These are phyloP conservation scores for Erythrobasidium hasegawianum DNA, from an alignment of 1,284 basidiomycete species.

Conservation along the genomic window DNA sequence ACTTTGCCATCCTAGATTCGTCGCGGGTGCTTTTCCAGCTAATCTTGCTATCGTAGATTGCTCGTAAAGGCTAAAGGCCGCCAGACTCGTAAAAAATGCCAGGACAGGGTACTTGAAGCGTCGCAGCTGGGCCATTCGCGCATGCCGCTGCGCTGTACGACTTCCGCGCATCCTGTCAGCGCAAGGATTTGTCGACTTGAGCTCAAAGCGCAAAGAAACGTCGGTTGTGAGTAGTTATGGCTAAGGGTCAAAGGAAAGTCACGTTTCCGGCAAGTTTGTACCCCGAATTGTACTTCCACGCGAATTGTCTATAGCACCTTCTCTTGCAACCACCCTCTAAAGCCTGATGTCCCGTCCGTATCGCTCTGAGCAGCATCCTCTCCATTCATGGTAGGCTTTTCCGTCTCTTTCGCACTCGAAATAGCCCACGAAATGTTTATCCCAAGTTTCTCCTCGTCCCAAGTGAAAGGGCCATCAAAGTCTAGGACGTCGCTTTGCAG, in stretches of 20 bases:
- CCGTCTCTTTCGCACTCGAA: slow-evolving; percentile 32
- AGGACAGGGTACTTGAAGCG: slow-evolving; percentile 9
- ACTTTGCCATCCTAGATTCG: slow-evolving; percentile 33
- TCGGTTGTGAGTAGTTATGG: too few relatives aligned
- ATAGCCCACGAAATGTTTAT: slow-evolving; percentile 38
- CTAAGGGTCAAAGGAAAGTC: too few relatives aligned
- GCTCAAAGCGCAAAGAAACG: too few relatives aligned
- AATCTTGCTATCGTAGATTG: slow-evolving; percentile 14
- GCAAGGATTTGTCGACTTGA: too few relatives aligned
- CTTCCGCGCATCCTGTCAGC: not conserved
- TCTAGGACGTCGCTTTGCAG: slow-evolving; percentile 39
- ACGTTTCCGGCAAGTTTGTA: too few relatives aligned
- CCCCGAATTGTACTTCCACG: not conserved
- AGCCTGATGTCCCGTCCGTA: not conserved
- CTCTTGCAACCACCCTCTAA: not conserved
- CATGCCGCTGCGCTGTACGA: slow-evolving; percentile 1
- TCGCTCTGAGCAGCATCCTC: not conserved
- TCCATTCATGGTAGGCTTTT: not conserved
- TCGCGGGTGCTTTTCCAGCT: slow-evolving; percentile 7
- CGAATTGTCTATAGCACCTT: not conserved
- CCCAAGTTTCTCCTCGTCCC: slow-evolving; percentile 38
- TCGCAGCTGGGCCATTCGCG: slow-evolving; percentile 1
- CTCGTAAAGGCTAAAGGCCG: slow-evolving; percentile 18
- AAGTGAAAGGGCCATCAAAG: slow-evolving; percentile 41
- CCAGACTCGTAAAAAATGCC: slow-evolving; percentile 3